A percentile compares a stretch with the other conserved stretches of the same genome.
These are phyloP conservation scores for Penicillium sp. DNA, from an alignment of 2,329 filamentous ascomycete genomes.

Conservation along the genomic window DNA sequence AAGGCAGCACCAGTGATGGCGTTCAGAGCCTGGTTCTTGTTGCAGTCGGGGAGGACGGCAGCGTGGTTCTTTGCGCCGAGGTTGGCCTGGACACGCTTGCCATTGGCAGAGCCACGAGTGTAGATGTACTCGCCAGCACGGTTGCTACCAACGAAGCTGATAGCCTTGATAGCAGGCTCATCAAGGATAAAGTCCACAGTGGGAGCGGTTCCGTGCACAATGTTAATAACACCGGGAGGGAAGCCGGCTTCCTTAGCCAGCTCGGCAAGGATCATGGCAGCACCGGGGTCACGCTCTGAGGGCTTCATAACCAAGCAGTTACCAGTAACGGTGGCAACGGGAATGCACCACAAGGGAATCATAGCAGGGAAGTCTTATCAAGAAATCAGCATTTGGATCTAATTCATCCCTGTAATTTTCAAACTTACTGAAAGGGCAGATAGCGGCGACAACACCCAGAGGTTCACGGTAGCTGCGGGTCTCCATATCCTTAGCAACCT, in stretches of 20 bases:
- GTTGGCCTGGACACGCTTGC: constrained; percentile 70
- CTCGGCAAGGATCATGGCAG: constrained; percentile 66
- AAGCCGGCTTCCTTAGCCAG: constrained; percentile 64
- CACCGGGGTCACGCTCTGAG: constrained; percentile 65
- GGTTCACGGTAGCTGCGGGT: constrained; percentile 66
- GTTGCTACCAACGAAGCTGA: constrained; percentile 69
- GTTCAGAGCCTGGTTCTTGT: constrained; percentile 68
- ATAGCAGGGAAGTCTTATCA: constrained; percentile 65
- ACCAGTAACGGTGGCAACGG: constrained; percentile 64
- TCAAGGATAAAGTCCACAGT: constrained; percentile 70
- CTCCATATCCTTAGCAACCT: constrained; percentile 71
- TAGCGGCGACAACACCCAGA: constrained; percentile 64
- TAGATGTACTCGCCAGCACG: constrained; percentile 70
- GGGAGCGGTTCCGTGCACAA: constrained; percentile 64
- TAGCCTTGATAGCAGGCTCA: constrained; percentile 67
- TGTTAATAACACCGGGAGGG: constrained; percentile 65
- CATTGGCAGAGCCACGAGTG: constrained; percentile 65
- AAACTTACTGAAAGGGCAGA: constrained; percentile 64
- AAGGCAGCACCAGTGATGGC: constrained; percentile 68
- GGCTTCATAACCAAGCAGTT: constrained; percentile 67
- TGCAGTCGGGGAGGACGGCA: constrained; percentile 65
- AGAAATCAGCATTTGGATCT: constrained; percentile 18
- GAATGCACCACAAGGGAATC: constrained; percentile 69
- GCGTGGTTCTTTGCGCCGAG: constrained; percentile 71
- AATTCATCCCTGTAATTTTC: background rate